Evolutionary conservation across 2,329 filamentous ascomycete genomes (phyloP).

Genomic region (Aulographum hederae): DNA sequence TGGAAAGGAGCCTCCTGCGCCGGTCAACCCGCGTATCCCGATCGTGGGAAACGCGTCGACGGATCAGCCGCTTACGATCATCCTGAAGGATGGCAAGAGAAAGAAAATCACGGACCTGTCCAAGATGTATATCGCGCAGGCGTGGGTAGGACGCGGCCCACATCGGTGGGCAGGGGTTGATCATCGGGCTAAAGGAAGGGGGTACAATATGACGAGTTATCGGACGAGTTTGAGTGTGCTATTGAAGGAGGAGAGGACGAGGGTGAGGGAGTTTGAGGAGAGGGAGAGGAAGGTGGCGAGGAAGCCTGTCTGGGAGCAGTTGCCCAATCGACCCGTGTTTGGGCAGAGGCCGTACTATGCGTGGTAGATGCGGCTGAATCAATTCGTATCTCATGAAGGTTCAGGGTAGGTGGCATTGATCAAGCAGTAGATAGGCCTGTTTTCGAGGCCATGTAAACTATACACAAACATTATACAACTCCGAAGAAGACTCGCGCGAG

Average conservation of each 20-base stretch:
- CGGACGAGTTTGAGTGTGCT: conserved; percentile 54
- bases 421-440: too few relatives aligned
- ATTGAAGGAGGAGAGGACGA: conserved; percentile 85
- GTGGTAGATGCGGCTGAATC: too few relatives aligned
- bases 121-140: conserved; percentile 78
- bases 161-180: conserved; percentile 43
- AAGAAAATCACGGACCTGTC: conserved; percentile 55
- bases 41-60: conserved; percentile 8
- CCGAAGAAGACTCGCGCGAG: too few relatives aligned
- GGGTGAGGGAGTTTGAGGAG: conserved; percentile 64
- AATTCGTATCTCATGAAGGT: too few relatives aligned
- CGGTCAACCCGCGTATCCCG: too few relatives aligned
- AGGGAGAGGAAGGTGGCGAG: conserved; percentile 56
- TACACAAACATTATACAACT: too few relatives aligned
- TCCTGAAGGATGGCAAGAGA: conserved; percentile 57
- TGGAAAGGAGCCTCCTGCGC: conserved; percentile 17
- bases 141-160: conserved; percentile 71
- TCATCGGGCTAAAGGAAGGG: conserved; percentile 57
- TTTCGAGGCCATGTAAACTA: too few relatives aligned
- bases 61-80: conserved; percentile 36
- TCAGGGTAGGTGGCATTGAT: too few relatives aligned
- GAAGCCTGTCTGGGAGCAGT: conserved; percentile 66
- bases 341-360: conserved; percentile 80
- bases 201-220: conserved; percentile 40
- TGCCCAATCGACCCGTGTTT: conserved; percentile 71